Conservation (phyloP, 768 basidiomycete genomes). For the Cystobasidium ongulense region DNA sequence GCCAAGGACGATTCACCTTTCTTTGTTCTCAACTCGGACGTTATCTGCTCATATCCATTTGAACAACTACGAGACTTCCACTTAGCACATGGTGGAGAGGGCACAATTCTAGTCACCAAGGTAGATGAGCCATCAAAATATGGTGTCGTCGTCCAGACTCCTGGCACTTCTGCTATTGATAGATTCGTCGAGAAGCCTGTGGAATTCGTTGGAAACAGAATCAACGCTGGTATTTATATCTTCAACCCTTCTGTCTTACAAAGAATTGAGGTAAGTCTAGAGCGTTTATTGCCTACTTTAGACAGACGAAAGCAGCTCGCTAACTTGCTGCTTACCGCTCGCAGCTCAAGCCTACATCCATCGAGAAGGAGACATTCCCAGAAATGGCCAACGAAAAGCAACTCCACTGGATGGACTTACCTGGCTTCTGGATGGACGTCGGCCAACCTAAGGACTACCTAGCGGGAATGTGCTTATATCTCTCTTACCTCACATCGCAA, state of each 20-base stretch:
- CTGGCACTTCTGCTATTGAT: constrained; percentile 48
- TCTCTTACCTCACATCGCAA: constrained; percentile 48
- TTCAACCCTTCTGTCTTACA: constrained; percentile 51
- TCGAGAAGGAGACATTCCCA: constrained; percentile 52
- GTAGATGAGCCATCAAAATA: constrained; percentile 51
- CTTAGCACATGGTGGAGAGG: constrained; percentile 48
- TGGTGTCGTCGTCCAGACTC: constrained; percentile 50
- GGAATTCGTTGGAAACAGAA: constrained; percentile 51
- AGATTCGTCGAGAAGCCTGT: constrained; percentile 52
- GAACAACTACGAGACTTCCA: constrained; percentile 51
- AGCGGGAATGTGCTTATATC: constrained; percentile 50
- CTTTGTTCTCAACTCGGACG: constrained; percentile 52
- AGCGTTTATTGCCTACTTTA: neutral
- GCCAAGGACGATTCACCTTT: constrained; percentile 51
- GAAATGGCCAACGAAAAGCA: constrained; percentile 48
- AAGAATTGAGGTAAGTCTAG: constrained; percentile 48
- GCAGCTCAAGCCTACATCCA: constrained; percentile 50
- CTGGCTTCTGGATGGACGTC: constrained; percentile 52
- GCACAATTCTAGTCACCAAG: constrained; percentile 52
- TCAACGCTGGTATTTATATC: constrained; percentile 53
- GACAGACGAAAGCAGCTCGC: no score
- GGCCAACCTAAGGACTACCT: constrained; percentile 49
- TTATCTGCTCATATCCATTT: constrained; percentile 51
- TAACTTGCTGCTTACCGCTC: neutral
- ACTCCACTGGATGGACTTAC: constrained; percentile 50